Evolutionary conservation across 208 protist species (phyloP), one percentile per base, ranked within the genome.

Genomic region (Trypanosoma avium): DNA sequence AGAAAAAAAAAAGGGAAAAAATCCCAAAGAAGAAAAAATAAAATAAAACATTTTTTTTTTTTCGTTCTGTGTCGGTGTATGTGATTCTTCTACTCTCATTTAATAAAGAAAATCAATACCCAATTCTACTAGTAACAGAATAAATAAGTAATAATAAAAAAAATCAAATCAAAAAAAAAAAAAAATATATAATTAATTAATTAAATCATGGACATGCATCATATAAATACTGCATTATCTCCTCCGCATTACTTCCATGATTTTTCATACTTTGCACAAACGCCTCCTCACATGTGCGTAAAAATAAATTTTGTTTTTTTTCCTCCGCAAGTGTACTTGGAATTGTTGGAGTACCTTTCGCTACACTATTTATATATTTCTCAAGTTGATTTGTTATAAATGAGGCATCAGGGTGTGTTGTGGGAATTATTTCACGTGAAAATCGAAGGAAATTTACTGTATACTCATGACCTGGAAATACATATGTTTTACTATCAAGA

Each of bases 381-480:
- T 50, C 65, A 45, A 66, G 32, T 61, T 94, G 82, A 19, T 57
- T 36, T 38, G 63, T 8, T 29, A 94, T 72, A 64, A 91, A 93
- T 15, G 13, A 4, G 27, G 66, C 70, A 22, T 86, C 63, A 21
- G 47, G 55, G 53, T 48, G 61, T 32, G 52, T 29, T 48, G 64
- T 0, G 50, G 67, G 56, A 64, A 81, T 21, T 30, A 43, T 61
- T 12, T 54, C 52, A 53, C 57, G 64, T 4, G 88, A 22, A 67
- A 96, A 97, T 26, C 61, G 49, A 61, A 95, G 75, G 49, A 95
- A 92, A 33, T 79, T 79, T 21, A 82, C 69, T 43, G 92, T 94
- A 77, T 97, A 97, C 72, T 97, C 92, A 69, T 97, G 92, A 0
- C 90, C 92, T 17, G 86, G 86, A 58, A 90, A 96, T 24, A 96